Conservation (phyloP, 176 grass and related monocot species). For the Thinopyrum elongatum region DNA sequence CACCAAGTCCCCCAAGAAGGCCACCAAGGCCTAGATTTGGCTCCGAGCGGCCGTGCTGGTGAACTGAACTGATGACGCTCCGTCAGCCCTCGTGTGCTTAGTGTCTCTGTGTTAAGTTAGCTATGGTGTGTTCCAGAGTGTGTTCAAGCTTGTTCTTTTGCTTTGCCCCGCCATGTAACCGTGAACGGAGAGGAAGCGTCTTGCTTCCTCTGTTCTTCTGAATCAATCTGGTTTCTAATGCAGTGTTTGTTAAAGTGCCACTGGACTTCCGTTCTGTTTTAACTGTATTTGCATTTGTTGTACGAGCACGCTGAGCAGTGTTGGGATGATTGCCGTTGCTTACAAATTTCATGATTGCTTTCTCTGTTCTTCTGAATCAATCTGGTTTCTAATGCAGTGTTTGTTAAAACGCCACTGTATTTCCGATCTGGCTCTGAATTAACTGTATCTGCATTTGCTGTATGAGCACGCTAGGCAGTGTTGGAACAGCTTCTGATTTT, state of each 20-base stretch:
- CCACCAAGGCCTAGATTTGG: not conserved
- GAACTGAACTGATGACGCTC: not conserved
- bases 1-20: conserved; percentile 21
- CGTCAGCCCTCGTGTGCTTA: not conserved
- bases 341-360: no score
- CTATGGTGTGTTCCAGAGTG: not conserved
- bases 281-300: not conserved
- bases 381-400: not conserved
- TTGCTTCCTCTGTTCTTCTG: not conserved
- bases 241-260: not conserved
- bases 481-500: no score
- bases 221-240: not conserved
- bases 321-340: no score
- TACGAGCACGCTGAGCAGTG: not conserved
- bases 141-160: not conserved
- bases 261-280: not conserved
- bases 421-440: not conserved
- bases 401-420: not conserved
- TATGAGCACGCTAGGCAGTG: no score
- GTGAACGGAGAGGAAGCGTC: not conserved
- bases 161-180: not conserved
- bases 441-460: no score
- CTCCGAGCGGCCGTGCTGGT: not conserved
- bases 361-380: not conserved
- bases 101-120: not conserved